Evolutionary conservation across 768 basidiomycete genomes (phyloP).

Genomic region (Naganishia antarctica): DNA sequence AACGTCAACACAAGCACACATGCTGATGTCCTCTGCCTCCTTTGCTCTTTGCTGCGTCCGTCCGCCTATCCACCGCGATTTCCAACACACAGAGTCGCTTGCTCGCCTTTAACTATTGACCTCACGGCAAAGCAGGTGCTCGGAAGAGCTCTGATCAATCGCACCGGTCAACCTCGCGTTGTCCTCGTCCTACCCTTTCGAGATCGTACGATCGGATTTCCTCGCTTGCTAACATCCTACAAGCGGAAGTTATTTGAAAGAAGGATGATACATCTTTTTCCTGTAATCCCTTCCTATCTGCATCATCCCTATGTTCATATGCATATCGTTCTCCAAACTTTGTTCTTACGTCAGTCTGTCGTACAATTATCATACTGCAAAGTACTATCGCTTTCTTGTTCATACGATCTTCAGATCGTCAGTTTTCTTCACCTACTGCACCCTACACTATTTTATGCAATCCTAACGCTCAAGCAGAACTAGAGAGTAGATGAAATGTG

Average conservation of each 20-base stretch:
- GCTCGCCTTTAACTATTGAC: conserved; percentile 26
- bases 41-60: no score
- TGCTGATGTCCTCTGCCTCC: no score
- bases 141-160: conserved; percentile 23
- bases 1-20: no score
- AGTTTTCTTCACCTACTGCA: no score
- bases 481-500: no score
- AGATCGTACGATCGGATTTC: conserved; percentile 21
- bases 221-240: neutral
- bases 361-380: no score
- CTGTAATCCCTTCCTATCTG: neutral
- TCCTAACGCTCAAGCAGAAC: no score
- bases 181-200: conserved; percentile 26
- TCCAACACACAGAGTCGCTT: conserved; percentile 22
- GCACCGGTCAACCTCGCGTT: conserved; percentile 3
- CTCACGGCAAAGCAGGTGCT: conserved; percentile 29
- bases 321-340: neutral
- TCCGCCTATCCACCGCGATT: no score
- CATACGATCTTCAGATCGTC: no score
- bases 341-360: neutral
- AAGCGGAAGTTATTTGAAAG: conserved; percentile 23
- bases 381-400: no score
- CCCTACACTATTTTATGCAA: no score
- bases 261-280: conserved; percentile 25
- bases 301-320: neutral